These are phyloP conservation scores for Blastomyces emzantsi DNA, from an alignment of 2,329 filamentous ascomycete species.

Conservation along the genomic window DNA sequence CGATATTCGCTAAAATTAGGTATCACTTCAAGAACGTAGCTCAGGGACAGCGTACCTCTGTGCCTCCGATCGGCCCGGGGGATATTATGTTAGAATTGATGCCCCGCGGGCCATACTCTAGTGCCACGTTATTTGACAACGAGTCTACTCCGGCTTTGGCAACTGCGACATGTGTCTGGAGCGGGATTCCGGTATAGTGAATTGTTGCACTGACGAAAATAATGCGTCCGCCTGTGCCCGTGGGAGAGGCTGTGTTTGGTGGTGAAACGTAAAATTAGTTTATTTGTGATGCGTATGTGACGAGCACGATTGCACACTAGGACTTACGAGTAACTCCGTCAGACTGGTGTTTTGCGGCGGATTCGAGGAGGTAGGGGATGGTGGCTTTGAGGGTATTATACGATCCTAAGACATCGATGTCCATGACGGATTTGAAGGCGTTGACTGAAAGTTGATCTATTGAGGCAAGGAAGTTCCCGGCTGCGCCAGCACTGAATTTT, in stretches of 20 bases:
- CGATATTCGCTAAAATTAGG: background rate
- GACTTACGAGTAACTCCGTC: slow-evolving; percentile 47
- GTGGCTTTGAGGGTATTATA: slow-evolving; percentile 95
- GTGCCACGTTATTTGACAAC: slow-evolving; percentile 65
- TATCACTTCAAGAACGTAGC: background rate
- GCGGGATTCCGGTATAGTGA: slow-evolving; percentile 76
- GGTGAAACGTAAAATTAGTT: slow-evolving; percentile 5
- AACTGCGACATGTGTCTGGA: slow-evolving; percentile 83
- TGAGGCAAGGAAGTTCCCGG: slow-evolving; percentile 88
- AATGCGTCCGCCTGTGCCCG: slow-evolving; percentile 67
- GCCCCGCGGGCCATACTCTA: slow-evolving; percentile 85
- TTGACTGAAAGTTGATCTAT: slow-evolving; percentile 74
- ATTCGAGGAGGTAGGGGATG: slow-evolving; percentile 67
- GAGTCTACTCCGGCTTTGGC: slow-evolving; percentile 90
- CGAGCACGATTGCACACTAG: background rate
- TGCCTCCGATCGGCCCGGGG: slow-evolving; percentile 75
- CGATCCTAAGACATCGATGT: slow-evolving; percentile 89
- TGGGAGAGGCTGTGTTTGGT: slow-evolving; percentile 30
- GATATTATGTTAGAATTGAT: slow-evolving; percentile 82
- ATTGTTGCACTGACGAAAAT: slow-evolving; percentile 85
- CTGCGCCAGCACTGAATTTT: slow-evolving; percentile 66
- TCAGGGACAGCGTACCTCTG: slow-evolving; percentile 46
- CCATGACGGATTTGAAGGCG: slow-evolving; percentile 90
- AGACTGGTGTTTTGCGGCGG: slow-evolving; percentile 54
- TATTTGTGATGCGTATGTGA: background rate